Percentiles rank a stretch among this genome's conserved stretches.
These are phyloP conservation scores for Pseudogymnoascus verrucosus DNA, from an alignment of 2,329 filamentous ascomycete genomes.

Conservation along the genomic window DNA sequence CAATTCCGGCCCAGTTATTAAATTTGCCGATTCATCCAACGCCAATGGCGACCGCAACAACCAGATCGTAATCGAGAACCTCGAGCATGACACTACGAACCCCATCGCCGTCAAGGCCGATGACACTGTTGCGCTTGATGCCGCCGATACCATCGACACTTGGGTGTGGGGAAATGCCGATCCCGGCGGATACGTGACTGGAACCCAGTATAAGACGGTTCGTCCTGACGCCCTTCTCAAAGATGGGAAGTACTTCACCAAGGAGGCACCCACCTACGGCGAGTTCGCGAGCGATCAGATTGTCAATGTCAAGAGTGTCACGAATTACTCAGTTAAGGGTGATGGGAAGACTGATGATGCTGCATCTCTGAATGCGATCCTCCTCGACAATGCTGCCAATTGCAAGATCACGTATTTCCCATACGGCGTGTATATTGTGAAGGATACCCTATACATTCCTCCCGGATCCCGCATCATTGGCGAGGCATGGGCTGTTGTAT, in stretches of 20 bases:
- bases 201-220: conserved; percentile 21
- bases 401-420: conserved; percentile 28
- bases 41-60: background rate
- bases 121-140: conserved; percentile 18
- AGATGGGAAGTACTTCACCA: conserved; percentile 34
- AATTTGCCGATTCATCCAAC: conserved; percentile 4
- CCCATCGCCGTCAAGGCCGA: conserved; percentile 11
- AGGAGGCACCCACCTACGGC: conserved; percentile 35
- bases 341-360: conserved; percentile 34
- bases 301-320: conserved; percentile 39
- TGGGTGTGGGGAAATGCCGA: background rate
- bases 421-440: conserved; percentile 38
- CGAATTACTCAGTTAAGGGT: conserved; percentile 32
- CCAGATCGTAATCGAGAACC: conserved; percentile 2
- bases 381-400: conserved; percentile 19
- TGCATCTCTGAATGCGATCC: conserved; percentile 26
- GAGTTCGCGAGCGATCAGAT: conserved; percentile 34
- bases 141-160: conserved; percentile 14
- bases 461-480: conserved; percentile 45
- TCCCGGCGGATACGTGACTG: background rate
- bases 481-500: conserved; percentile 40
- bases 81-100: background rate
- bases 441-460: conserved; percentile 38
- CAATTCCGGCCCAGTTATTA: conserved; percentile 1
- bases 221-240: conserved; percentile 27